Base-by-base conservation (phyloP, 768 basidiomycete genomes). In the Wakefieldia striispora region DNA sequence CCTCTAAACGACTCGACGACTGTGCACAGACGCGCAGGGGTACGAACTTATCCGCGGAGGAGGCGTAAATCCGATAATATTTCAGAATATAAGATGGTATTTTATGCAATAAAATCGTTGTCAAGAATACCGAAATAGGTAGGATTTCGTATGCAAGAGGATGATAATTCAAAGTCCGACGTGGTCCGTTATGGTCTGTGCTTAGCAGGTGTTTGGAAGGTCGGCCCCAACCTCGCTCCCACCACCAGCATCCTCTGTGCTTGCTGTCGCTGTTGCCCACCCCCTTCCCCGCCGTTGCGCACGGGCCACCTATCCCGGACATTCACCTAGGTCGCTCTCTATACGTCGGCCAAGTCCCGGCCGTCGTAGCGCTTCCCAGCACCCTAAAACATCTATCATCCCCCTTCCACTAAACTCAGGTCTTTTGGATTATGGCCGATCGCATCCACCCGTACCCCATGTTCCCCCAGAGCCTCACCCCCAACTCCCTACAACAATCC, bases 401-500 rank as follows among this genome's bases (percentile, higher is more conserved):
- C 55, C 58, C 61, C 47, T 51, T 47, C 55, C 55, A 48, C 45
- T 58, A 53, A 54, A 60, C 55, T 50, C 62, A 54, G 50, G 51
- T 54, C 56, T 55, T 29, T 57, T 66, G 70, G 70, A 72, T 70
- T 68, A 83, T 83, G 83, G 81, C 83, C 64, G 82, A 85, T 78
- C 80, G 78, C 66, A 63, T 74, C 44, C 62, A 74, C 60, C 75
- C 73, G 67, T 83, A 81, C 65, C 54, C 72, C 58, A 80, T 84
- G 77, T 68, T 80, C 39, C 67, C 79, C 50, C 67, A 63, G 58
- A 74, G 70, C 66, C 78, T 81, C 67, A 72, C 70, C 50, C 66
- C 71, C 48, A 69, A 56, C 50, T 65, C 78, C 58, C 70, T 74
- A 27, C 69, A 68, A 31, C 71, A 72, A 47, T 66, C 73, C 45